Evolutionary conservation across 2,329 filamentous ascomycete genomes (phyloP).

Genomic region (Chrysoporthe puriensis): DNA sequence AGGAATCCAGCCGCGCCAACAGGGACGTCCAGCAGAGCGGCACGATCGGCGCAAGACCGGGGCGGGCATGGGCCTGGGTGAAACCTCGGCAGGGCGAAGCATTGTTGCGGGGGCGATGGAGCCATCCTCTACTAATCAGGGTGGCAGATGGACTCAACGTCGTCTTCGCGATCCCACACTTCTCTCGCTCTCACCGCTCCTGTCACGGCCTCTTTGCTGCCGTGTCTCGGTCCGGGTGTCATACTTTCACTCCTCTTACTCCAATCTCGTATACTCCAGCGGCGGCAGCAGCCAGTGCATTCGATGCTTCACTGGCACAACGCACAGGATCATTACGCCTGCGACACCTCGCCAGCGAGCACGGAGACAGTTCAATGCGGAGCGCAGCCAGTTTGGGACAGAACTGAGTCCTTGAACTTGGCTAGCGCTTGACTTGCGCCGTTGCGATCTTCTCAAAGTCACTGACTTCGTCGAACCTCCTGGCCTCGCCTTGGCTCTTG

Average conservation of each 20-base stretch:
- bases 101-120: background rate
- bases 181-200: background rate
- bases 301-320: background rate
- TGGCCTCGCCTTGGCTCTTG: too few species aligned
- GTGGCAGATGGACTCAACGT: background rate
- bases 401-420: too few species aligned
- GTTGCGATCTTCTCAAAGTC: too few species aligned
- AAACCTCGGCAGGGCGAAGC: background rate
- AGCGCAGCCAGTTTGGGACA: too few species aligned
- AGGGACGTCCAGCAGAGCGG: background rate
- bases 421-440: too few species aligned
- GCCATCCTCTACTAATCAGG: background rate
- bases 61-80: too few species aligned
- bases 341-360: too few species aligned
- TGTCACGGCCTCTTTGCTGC: background rate
- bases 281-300: too few species aligned
- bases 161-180: background rate
- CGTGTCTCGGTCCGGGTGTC: background rate
- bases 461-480: too few species aligned
- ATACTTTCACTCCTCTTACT: background rate
- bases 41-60: background rate
- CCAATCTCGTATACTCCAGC: background rate
- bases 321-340: too few species aligned
- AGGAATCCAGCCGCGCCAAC: too few species aligned
- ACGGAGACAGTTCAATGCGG: too few species aligned